Conservation (phyloP, 148 eudicot genomes). For the Tetragonia tetragonoides region DNA sequence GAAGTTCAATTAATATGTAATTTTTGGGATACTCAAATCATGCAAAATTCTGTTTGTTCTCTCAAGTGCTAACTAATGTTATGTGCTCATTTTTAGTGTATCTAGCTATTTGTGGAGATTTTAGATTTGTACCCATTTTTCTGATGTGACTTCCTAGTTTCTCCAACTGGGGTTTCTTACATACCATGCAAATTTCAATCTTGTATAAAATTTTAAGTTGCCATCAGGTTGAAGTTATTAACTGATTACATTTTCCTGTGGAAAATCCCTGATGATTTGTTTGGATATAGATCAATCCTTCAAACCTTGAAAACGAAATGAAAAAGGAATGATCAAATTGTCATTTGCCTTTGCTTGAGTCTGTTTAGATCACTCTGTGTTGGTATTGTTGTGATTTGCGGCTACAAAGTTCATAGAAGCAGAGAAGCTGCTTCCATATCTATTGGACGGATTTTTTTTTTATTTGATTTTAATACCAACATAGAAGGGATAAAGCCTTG, state of each 20-base stretch:
- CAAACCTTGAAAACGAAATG: background rate
- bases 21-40: background rate
- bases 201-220: background rate
- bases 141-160: background rate
- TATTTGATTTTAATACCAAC: no score
- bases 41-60: constrained; percentile 9
- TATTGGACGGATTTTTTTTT: no score
- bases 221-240: background rate
- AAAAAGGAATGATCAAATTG: background rate
- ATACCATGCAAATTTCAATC: constrained; percentile 1
- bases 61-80: background rate
- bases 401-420: no score
- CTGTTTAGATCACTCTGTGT: background rate
- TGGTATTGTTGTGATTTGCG: background rate
- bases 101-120: background rate
- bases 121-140: background rate
- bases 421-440: no score
- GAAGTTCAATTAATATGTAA: background rate
- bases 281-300: background rate
- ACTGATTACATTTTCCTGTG: background rate
- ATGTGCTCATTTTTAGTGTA: background rate
- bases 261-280: background rate
- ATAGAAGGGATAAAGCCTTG: no score
- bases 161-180: constrained; percentile 1
- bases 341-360: background rate